Conservation (phyloP, 179 eudicot genomes). For the Spergularia azorica region DNA sequence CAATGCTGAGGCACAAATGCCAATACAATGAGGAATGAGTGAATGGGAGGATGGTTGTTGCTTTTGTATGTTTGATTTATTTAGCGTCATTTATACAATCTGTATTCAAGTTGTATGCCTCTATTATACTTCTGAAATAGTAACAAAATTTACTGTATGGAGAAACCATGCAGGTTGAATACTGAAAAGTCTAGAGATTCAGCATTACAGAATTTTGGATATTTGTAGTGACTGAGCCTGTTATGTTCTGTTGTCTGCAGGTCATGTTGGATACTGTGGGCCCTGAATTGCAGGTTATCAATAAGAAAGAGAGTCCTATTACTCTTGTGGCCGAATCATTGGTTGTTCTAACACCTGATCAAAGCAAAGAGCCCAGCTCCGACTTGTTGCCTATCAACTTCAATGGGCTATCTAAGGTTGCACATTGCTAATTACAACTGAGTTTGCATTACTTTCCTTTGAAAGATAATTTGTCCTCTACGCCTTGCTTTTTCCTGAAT, state of each 20-base stretch:
- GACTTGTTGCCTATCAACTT: constrained; percentile 45
- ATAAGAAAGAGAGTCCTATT: constrained; percentile 59
- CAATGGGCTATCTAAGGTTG: constrained; percentile 44
- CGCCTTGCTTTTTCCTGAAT: background rate
- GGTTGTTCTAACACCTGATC: constrained; percentile 75
- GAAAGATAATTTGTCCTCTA: background rate
- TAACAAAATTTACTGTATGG: too few relatives aligned
- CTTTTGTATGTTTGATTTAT: background rate
- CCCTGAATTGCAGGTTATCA: constrained; percentile 83
- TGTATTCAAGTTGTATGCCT: too few relatives aligned
- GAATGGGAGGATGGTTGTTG: background rate
- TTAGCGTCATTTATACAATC: too few relatives aligned
- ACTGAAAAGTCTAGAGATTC: background rate
- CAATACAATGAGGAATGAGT: too few relatives aligned
- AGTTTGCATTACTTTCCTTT: background rate
- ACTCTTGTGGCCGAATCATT: constrained; percentile 59
- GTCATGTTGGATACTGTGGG: constrained; percentile 98
- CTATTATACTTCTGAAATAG: too few relatives aligned
- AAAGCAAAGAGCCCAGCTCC: constrained; percentile 50
- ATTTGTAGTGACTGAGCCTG: background rate
- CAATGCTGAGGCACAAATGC: too few relatives aligned
- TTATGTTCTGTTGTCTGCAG: constrained; percentile 35
- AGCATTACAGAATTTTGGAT: background rate
- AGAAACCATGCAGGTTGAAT: too few relatives aligned
- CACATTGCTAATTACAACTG: too few relatives aligned